Evolutionary conservation across 1,284 basidiomycete species (phyloP).

Genomic region (Sanghuangporus sanghuang): DNA sequence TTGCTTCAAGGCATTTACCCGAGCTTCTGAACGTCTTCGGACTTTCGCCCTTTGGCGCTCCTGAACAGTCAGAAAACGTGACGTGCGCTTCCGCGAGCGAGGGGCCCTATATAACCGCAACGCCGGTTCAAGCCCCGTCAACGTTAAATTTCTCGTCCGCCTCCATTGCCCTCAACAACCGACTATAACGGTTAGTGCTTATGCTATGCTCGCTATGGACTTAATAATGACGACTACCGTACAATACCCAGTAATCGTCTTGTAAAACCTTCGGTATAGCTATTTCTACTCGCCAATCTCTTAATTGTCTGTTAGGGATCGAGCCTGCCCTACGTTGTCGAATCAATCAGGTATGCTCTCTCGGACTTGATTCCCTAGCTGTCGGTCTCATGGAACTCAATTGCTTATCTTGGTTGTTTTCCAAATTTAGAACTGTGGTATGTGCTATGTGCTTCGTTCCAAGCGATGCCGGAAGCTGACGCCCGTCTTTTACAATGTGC

Average conservation of each 20-base stretch:
- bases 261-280: no score
- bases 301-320: neutral
- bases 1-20: neutral
- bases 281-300: neutral
- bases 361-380: neutral
- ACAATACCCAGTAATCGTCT: neutral
- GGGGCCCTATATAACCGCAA: neutral
- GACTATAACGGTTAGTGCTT: neutral
- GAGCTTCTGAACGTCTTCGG: neutral
- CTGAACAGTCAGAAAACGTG: constrained; percentile 1
- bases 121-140: neutral
- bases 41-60: neutral
- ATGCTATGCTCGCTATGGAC: neutral
- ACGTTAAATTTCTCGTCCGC: neutral
- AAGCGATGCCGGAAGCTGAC: neutral
- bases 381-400: neutral
- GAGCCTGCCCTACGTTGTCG: neutral
- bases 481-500: neutral
- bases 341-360: neutral
- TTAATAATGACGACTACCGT: neutral
- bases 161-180: neutral
- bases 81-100: neutral
- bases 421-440: neutral
- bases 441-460: neutral
- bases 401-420: neutral